Evolutionary conservation across 116 monocot genomes (phyloP).

Genomic region (Zostera marina): DNA sequence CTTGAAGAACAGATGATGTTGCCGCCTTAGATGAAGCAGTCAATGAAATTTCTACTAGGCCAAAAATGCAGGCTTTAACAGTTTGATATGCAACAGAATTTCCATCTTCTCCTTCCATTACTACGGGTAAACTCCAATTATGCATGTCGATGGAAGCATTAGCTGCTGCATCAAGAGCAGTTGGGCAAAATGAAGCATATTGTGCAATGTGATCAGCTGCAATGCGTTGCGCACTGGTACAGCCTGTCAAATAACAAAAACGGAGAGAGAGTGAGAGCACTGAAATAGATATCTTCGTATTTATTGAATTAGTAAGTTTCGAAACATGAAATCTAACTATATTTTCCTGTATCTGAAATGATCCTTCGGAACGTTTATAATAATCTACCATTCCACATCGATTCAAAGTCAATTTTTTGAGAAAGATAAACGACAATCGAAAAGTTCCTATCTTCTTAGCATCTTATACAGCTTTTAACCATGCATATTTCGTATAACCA

Average conservation of each 20-base stretch:
- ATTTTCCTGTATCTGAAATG: too few relatives aligned
- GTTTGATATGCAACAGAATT: slow-evolving; percentile 75
- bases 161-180: slow-evolving; percentile 79
- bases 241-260: slow-evolving; percentile 29
- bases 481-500: too few relatives aligned
- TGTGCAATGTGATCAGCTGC: slow-evolving; percentile 78
- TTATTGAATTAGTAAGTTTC: too few relatives aligned
- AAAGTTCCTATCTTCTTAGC: too few relatives aligned
- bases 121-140: slow-evolving; percentile 61
- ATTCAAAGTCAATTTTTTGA: too few relatives aligned
- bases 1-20: slow-evolving; percentile 62
- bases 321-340: too few relatives aligned
- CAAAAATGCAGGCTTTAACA: slow-evolving; percentile 76
- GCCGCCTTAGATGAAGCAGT: slow-evolving; percentile 64
- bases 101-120: slow-evolving; percentile 68
- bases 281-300: too few relatives aligned
- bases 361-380: too few relatives aligned
- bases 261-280: neutral
- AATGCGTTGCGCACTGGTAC: slow-evolving; percentile 73
- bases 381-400: too few relatives aligned
- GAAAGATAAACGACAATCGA: too few relatives aligned
- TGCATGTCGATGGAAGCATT: slow-evolving; percentile 85
- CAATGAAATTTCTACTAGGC: slow-evolving; percentile 68
- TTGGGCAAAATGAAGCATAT: slow-evolving; percentile 76
- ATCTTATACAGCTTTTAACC: too few relatives aligned